phyloP scores from a whole-genome alignment of 2,329 filamentous ascomycete genomes.

The Amylocarpus encephaloides region DNA sequence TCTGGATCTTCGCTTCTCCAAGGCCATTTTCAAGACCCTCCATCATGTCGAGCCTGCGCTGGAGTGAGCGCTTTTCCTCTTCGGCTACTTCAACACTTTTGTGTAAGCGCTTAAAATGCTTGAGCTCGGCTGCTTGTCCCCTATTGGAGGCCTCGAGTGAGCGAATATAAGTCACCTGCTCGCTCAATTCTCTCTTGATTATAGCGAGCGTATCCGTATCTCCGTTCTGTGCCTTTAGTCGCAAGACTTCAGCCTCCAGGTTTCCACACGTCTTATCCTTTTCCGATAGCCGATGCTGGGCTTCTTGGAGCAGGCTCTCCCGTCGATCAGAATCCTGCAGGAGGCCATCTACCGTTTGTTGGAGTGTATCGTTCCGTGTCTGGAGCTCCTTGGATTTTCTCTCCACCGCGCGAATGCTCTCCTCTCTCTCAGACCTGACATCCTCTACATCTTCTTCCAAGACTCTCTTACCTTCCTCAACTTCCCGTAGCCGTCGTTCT shows the following conservation, averaged over 20 bases:
- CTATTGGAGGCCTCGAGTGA: slow-evolving; percentile 73
- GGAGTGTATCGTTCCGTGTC: slow-evolving; percentile 51
- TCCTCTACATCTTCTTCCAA: slow-evolving; percentile 81
- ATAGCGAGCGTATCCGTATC: slow-evolving; percentile 80
- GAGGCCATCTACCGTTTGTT: slow-evolving; percentile 46
- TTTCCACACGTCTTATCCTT: slow-evolving; percentile 65
- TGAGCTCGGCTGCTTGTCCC: slow-evolving; percentile 73
- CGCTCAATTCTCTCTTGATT: slow-evolving; percentile 80
- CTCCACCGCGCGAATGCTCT: slow-evolving; percentile 59
- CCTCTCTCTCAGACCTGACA: slow-evolving; percentile 53
- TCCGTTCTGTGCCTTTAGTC: slow-evolving; percentile 77
- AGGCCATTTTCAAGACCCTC: slow-evolving; percentile 70
- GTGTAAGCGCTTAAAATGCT: slow-evolving; percentile 71
- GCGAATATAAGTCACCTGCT: slow-evolving; percentile 88
- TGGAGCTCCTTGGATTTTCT: slow-evolving; percentile 56
- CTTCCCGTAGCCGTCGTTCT: slow-evolving; percentile 63
- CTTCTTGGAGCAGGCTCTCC: slow-evolving; percentile 28
- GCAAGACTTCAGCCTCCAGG: slow-evolving; percentile 76
- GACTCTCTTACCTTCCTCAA: slow-evolving; percentile 64
- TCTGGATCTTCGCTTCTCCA: slow-evolving; percentile 71
- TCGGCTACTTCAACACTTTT: slow-evolving; percentile 91
- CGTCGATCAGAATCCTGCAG: slow-evolving; percentile 38
- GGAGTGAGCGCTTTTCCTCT: slow-evolving; percentile 83
- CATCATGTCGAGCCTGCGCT: slow-evolving; percentile 70
- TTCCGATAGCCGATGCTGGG: slow-evolving; percentile 44